A percentile compares a stretch with the other conserved stretches of the same genome.
These are phyloP conservation scores for Handroanthus guayacan DNA, from an alignment of 257 asterid species.

Conservation along the genomic window DNA sequence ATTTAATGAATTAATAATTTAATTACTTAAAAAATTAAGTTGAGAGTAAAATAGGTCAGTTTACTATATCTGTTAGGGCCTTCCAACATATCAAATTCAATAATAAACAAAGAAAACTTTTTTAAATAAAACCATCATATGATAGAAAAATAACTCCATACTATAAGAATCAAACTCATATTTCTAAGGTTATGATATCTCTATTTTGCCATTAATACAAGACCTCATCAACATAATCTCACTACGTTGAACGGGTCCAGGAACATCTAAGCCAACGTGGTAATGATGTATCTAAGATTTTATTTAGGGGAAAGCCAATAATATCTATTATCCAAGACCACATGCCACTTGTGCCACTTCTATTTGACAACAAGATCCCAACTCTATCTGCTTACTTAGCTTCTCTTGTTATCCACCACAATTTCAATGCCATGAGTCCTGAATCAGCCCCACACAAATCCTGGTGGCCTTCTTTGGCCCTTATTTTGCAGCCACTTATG, in stretches of 20 bases:
- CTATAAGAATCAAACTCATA: background rate
- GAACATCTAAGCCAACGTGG: background rate
- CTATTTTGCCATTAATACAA: no score
- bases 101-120: no score
- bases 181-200: no score
- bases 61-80: no score
- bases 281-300: slow-evolving; percentile 26
- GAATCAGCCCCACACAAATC: slow-evolving; percentile 52
- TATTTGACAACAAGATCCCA: slow-evolving; percentile 63
- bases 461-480: slow-evolving; percentile 24
- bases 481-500: slow-evolving; percentile 33
- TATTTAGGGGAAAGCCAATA: slow-evolving; percentile 25
- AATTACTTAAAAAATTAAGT: no score
- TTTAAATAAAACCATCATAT: no score
- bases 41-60: no score
- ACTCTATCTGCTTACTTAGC: slow-evolving; percentile 48
- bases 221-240: no score
- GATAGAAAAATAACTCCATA: no score
- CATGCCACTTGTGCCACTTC: slow-evolving; percentile 56
- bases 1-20: no score
- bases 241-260: background rate
- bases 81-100: no score
- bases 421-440: slow-evolving; percentile 41
- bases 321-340: slow-evolving; percentile 59
- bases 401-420: slow-evolving; percentile 55